Evolutionary conservation across 768 basidiomycete species (phyloP).

Genomic region (Russula sp.): DNA sequence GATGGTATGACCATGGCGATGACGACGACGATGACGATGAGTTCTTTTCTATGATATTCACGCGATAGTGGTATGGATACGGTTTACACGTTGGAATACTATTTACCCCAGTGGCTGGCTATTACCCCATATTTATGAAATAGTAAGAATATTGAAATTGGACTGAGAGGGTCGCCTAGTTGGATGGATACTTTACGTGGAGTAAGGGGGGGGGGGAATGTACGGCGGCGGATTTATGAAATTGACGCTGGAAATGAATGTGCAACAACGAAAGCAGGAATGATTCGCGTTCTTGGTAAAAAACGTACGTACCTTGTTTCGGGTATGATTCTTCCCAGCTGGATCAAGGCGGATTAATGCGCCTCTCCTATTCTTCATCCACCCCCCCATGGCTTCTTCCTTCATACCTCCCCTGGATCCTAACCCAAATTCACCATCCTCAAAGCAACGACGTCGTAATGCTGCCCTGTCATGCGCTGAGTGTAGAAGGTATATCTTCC

Average conservation of each 20-base stretch:
- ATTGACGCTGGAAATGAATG: too few species aligned
- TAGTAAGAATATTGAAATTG: too few species aligned
- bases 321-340: slow-evolving; percentile 21
- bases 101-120: neutral
- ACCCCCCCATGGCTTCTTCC: slow-evolving; percentile 24
- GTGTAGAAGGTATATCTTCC: slow-evolving; percentile 50
- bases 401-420: slow-evolving; percentile 16
- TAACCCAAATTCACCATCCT: slow-evolving; percentile 18
- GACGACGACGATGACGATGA: neutral
- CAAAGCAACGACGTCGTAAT: slow-evolving; percentile 32
- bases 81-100: neutral
- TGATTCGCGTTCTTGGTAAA: too few species aligned
- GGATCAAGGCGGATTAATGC: slow-evolving; percentile 20
- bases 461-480: slow-evolving; percentile 61
- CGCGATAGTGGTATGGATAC: neutral
- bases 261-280: too few species aligned
- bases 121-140: neutral
- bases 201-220: too few species aligned
- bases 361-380: slow-evolving; percentile 18
- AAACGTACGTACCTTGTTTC: slow-evolving; percentile 13
- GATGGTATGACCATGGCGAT: slow-evolving; percentile 1
- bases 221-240: too few species aligned
- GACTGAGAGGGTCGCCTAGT: too few species aligned
- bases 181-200: too few species aligned
- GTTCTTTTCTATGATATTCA: neutral